Evolutionary conservation across 2,329 filamentous ascomycete species (phyloP).

Genomic region (Trichoderma sp.): DNA sequence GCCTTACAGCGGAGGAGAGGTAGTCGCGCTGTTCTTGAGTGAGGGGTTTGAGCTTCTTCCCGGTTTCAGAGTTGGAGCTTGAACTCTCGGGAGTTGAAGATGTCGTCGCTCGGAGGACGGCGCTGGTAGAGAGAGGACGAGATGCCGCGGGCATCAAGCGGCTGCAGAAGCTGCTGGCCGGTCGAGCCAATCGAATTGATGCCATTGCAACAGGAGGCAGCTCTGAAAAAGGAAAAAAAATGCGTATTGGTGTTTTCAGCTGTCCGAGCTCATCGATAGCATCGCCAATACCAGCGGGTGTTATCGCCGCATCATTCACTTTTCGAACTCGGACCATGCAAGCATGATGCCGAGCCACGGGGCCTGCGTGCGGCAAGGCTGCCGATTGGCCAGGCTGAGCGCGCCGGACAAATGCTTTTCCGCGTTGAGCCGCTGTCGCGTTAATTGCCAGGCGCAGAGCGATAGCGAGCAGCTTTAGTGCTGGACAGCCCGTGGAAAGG

Average conservation of each 20-base stretch:
- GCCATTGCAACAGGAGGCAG: constrained; percentile 20
- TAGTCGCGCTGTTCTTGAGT: constrained; percentile 69
- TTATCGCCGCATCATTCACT: not conserved
- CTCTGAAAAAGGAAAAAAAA: not conserved
- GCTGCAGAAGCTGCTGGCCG: constrained; percentile 15
- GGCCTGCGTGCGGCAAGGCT: not conserved
- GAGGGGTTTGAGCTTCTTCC: constrained; percentile 55
- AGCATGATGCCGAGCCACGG: constrained; percentile 10
- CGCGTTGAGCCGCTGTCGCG: constrained; percentile 11
- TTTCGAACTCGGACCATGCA: constrained; percentile 13
- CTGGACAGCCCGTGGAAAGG: not conserved
- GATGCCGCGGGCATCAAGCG: constrained; percentile 16
- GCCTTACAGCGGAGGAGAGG: constrained; percentile 66
- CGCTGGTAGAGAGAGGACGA: constrained; percentile 21
- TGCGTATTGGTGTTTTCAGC: not conserved
- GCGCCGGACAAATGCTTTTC: constrained; percentile 1
- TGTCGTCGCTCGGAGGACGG: constrained; percentile 22
- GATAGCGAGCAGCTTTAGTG: constrained; percentile 12
- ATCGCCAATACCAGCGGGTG: not conserved
- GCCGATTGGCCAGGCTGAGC: constrained; percentile 4
- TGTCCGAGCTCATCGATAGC: not conserved
- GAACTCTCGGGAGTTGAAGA: constrained; percentile 5
- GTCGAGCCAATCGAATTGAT: constrained; percentile 20
- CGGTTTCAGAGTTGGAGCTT: constrained; percentile 22
- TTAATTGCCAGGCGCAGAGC: constrained; percentile 9